A percentile compares a stretch with the other conserved stretches of the same genome.
phyloP scores from a whole-genome alignment of 805 yeast species.

The Pichia gijzeniarum region DNA sequence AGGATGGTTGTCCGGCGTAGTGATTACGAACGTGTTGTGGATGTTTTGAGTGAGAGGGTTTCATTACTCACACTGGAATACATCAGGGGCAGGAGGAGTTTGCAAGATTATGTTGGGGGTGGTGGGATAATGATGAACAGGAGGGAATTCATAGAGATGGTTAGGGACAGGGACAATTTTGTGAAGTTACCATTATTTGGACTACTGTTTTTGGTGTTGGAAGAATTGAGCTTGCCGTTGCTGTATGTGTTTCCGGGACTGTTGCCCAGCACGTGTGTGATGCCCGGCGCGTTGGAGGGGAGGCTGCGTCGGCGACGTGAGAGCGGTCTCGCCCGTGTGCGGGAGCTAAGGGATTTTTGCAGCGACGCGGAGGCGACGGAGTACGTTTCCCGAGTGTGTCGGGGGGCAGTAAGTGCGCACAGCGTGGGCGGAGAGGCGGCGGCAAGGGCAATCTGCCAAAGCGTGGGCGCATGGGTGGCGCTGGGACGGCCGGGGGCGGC shows the following conservation, averaged over 20 bases:
- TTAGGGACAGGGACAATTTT: slow-evolving; percentile 45
- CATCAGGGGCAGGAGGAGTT: slow-evolving; percentile 11
- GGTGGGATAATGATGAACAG: slow-evolving; percentile 27
- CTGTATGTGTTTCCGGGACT: slow-evolving; percentile 48
- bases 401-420: neutral
- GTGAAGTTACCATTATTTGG: slow-evolving; percentile 55
- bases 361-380: too few species aligned
- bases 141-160: slow-evolving; percentile 42
- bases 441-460: neutral
- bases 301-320: slow-evolving; percentile 2
- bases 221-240: slow-evolving; percentile 50
- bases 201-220: slow-evolving; percentile 43
- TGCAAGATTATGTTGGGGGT: slow-evolving; percentile 6
- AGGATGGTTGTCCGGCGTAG: slow-evolving; percentile 15
- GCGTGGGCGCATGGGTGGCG: neutral
- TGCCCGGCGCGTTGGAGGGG: slow-evolving; percentile 32
- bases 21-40: slow-evolving; percentile 16
- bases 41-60: slow-evolving; percentile 24
- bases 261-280: slow-evolving; percentile 56
- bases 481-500: slow-evolving; percentile 1
- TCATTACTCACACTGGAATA: slow-evolving; percentile 20
- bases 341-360: neutral
- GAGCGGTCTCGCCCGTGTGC: neutral
- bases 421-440: neutral
- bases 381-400: too few species aligned